Evolutionary conservation across 2,329 filamentous ascomycete genomes (phyloP), one percentile per base, ranked within the genome.

Genomic region (Aspergillus spinulosporus): DNA sequence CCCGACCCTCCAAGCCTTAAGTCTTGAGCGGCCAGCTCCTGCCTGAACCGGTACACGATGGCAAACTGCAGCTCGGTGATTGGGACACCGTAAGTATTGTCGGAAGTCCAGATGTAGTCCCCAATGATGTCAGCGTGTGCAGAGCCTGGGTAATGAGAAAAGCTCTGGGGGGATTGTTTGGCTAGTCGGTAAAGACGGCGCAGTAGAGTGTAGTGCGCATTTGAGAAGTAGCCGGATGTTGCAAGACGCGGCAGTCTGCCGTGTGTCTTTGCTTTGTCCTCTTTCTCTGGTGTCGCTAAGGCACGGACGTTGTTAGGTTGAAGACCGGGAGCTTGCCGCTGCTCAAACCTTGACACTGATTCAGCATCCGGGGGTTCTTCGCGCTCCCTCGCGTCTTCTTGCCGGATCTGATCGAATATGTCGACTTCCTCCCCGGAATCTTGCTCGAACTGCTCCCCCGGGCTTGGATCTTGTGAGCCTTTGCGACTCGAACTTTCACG

Each of bases 31-130:
- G 69, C 64, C 49, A 77, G 62, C 40, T 76, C 69, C 59, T 69
- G 68, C 48, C 69, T 64, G 61, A 76, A 77, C 49, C 68, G 67
- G 59, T 76, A 72, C 34, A 76, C 67, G 32, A 77, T 72, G 8
- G 73, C 72, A 61, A 77, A 73, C 52, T 77, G 74, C 8, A 69
- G 67, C 61, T 76, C 70, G 4, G 74, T 75, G 54, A 77, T 71
- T 9, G 71, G 71, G 3, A 75, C 69, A 46, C 73, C 72, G 58
- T 76, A 70, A 46, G 63, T 64, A 12, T 73, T 72, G 62, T 76
- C 73, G 14, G 73, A 74, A 2, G 73, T 75, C 71, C 71, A 76
- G 46, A 76, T 73, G 68, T 70, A 74, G 61, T 74, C 72, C 29
- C 74, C 74, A 47, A 77, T 68, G 52, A 77, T 75, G 28, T 70